Evolutionary conservation across 2,329 filamentous ascomycete species (phyloP).

Genomic region (Endothia cerciana): DNA sequence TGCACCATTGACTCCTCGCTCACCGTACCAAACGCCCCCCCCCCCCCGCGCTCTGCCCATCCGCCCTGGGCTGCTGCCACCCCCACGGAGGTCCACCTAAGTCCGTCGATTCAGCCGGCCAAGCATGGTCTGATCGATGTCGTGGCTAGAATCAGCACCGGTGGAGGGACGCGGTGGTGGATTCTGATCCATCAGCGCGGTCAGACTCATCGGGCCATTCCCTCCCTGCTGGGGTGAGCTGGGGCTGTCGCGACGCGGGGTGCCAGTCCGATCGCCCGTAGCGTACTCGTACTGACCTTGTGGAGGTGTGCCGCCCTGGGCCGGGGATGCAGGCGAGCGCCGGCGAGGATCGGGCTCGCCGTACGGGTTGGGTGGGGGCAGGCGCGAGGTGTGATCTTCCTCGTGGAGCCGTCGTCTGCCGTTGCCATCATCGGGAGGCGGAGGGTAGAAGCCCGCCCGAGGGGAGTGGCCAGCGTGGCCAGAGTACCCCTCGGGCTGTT

Average conservation of each 20-base stretch:
- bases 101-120: constrained; percentile 50
- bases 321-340: constrained; percentile 54
- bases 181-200: constrained; percentile 52
- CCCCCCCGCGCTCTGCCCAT: neutral
- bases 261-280: constrained; percentile 41
- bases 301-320: constrained; percentile 53
- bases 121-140: constrained; percentile 61
- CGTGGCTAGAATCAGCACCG: constrained; percentile 39
- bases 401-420: constrained; percentile 44
- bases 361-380: constrained; percentile 50
- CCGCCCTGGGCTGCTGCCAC: constrained; percentile 14
- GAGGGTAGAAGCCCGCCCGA: constrained; percentile 39
- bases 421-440: constrained; percentile 42
- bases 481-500: constrained; percentile 26
- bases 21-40: neutral
- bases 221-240: constrained; percentile 38
- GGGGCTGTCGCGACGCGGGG: constrained; percentile 43
- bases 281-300: constrained; percentile 40
- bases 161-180: constrained; percentile 29
- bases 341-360: constrained; percentile 55
- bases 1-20: neutral
- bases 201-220: constrained; percentile 52
- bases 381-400: constrained; percentile 46
- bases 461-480: constrained; percentile 45
- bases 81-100: constrained; percentile 27